These are phyloP conservation scores for Plectosphaerella sp. DNA, from an alignment of 2,329 filamentous ascomycete species.

Conservation along the genomic window DNA sequence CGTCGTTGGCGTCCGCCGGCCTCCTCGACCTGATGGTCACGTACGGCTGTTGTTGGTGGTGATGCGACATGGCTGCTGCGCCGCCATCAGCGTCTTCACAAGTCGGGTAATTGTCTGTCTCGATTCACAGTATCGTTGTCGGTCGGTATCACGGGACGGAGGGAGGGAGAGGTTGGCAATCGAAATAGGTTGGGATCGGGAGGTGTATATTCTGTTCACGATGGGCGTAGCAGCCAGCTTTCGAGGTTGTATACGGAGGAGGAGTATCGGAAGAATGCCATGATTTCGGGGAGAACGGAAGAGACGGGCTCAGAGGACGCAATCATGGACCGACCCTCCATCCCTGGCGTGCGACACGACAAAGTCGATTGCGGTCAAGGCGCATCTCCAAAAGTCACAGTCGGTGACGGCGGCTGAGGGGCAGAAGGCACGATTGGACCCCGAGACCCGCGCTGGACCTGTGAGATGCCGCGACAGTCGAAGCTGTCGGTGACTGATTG, in stretches of 20 bases:
- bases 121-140: background rate
- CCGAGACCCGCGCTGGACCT: background rate
- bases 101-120: background rate
- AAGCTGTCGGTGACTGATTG: slow-evolving; percentile 8
- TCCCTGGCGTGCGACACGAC: background rate
- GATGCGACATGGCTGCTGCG: background rate
- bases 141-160: too few relatives aligned
- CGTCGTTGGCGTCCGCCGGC: slow-evolving; percentile 32
- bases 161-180: too few relatives aligned
- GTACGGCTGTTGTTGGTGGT: slow-evolving; percentile 35
- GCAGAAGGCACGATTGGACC: background rate
- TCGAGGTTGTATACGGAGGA: background rate
- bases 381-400: too few relatives aligned
- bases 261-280: background rate
- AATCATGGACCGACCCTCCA: background rate
- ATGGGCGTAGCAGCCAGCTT: slow-evolving; percentile 6
- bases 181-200: too few relatives aligned
- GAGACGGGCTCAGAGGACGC: background rate
- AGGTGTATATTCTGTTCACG: background rate
- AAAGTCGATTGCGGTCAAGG: background rate
- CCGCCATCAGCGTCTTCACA: background rate
- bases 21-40: slow-evolving; percentile 48
- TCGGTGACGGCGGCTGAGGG: background rate
- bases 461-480: background rate
- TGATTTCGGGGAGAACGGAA: background rate